phyloP scores from a whole-genome alignment of 176 grass and related monocot genomes.

The Ananas comosus region DNA sequence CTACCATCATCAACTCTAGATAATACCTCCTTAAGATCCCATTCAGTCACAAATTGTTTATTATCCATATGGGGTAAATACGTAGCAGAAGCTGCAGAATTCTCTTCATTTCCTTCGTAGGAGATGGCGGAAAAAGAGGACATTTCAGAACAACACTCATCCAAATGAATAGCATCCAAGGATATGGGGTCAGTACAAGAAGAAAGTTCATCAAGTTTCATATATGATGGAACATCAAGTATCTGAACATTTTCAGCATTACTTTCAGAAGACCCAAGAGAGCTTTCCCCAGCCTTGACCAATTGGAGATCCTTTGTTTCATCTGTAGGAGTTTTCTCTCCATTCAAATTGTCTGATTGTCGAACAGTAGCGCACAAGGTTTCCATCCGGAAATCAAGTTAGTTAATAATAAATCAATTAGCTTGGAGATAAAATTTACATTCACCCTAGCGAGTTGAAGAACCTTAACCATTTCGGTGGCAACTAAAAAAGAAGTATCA shows the following conservation, averaged over 20 bases:
- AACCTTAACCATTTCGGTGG: slow-evolving; percentile 33
- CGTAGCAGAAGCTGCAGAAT: slow-evolving; percentile 17
- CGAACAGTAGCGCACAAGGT: slow-evolving; percentile 6
- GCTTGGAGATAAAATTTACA: slow-evolving; percentile 20
- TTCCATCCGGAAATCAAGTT: slow-evolving; percentile 28
- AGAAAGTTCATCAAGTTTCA: background rate
- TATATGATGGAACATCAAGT: background rate
- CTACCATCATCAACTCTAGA: background rate
- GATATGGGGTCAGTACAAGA: background rate
- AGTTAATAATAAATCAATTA: slow-evolving; percentile 39
- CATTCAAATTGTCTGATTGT: slow-evolving; percentile 7
- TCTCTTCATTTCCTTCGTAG: slow-evolving; percentile 11
- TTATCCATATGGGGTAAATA: background rate
- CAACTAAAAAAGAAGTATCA: slow-evolving; percentile 30
- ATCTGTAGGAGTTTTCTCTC: slow-evolving; percentile 7
- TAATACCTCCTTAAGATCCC: background rate
- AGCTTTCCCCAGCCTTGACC: background rate
- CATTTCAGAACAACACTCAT: background rate
- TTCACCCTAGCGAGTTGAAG: slow-evolving; percentile 22
- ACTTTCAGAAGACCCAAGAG: background rate
- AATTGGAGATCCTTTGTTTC: slow-evolving; percentile 1
- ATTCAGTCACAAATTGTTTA: background rate
- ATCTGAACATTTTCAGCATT: slow-evolving; percentile 15
- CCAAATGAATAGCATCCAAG: background rate
- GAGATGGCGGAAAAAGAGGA: slow-evolving; percentile 11